Base-by-base conservation (phyloP, 805 yeast genomes). In the Yamadazyma ubonensis region DNA sequence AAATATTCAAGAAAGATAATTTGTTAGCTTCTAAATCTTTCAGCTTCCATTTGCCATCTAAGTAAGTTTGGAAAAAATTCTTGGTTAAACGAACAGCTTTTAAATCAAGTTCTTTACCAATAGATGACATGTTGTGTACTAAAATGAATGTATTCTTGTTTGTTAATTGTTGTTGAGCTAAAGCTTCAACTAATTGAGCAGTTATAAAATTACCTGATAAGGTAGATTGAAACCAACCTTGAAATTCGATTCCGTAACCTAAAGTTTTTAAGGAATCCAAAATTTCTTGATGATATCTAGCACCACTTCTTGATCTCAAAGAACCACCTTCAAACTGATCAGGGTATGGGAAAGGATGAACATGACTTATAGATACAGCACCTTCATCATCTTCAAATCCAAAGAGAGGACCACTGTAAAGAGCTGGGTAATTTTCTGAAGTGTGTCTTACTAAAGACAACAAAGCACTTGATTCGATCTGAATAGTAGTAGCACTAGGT, bases 151-250 rank as follows among this genome's bases (percentile, higher is more conserved):
- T 67, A 38, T 78, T 76, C 54, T 77, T 75, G 56, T 69, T 69
- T 48, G 62, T 59, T 46, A 74, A 58, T 63, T 86, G 93, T 56
- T 77, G 78, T 44, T 76, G 76, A 33, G 80, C 76, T 65, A 87
- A 71, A 28, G 80, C 73, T 52, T 87, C 95, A 20, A 88, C 71
- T 37, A 85, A 70, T 39, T 78, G 77, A 39, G 76, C 73, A 44
- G 81, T 79, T 53, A 81, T 76, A 56, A 80, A 81, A 57, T 79
- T 79, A 33, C 93, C 93, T 28, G 84, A 75, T 37, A 70, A 66
- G 20, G 88, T 73, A 31, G 83, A 71, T 56, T 86, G 78, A 65
- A 85, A 87, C 88, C 90, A 87, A 23, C 96, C 96, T 47, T 81
- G 76, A 44, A 81, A 72, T 55, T 81, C 85, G 30, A 79, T 71